Evolutionary conservation across 441 rosid species (phyloP).

Genomic region (Dalechampia spathulata): DNA sequence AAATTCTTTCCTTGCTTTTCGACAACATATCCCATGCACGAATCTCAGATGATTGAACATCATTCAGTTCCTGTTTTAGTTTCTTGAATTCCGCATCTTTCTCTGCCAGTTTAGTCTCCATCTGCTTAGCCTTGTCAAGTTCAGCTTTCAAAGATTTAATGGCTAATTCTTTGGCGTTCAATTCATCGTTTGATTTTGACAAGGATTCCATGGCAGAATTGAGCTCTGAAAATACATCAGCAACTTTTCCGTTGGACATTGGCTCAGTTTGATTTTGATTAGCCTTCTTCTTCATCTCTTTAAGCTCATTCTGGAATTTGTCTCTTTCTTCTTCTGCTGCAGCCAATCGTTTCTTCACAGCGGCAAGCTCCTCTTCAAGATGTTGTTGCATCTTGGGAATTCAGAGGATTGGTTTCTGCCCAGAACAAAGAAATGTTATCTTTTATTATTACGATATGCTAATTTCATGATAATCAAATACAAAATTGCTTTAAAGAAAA

Average conservation of each 20-base stretch:
- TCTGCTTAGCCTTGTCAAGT: conserved; percentile 22
- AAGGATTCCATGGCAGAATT: conserved; percentile 29
- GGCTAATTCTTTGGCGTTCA: conserved; percentile 35
- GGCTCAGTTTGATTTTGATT: conserved; percentile 22
- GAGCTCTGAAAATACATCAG: conserved; percentile 47
- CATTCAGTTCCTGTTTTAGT: conserved; percentile 18
- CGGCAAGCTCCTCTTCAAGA: too few species aligned
- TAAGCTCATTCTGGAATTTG: conserved; percentile 22
- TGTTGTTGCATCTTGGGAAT: conserved; percentile 26
- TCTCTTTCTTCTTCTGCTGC: conserved; percentile 32
- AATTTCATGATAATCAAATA: too few species aligned
- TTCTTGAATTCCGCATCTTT: conserved; percentile 22
- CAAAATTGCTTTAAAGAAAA: too few species aligned
- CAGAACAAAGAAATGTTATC: conserved; percentile 3
- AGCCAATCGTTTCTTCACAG: too few species aligned
- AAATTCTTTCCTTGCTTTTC: conserved; percentile 23
- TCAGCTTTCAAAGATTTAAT: conserved; percentile 31
- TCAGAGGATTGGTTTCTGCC: not conserved
- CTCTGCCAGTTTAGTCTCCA: conserved; percentile 27
- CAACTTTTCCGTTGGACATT: conserved; percentile 34
- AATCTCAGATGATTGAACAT: conserved; percentile 21
- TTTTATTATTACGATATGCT: not conserved
- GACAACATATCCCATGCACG: too few species aligned
- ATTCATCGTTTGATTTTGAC: conserved; percentile 24
- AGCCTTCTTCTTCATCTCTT: conserved; percentile 27